Conservation (phyloP, 257 asterid species). For the Nicotiana benthamiana region DNA sequence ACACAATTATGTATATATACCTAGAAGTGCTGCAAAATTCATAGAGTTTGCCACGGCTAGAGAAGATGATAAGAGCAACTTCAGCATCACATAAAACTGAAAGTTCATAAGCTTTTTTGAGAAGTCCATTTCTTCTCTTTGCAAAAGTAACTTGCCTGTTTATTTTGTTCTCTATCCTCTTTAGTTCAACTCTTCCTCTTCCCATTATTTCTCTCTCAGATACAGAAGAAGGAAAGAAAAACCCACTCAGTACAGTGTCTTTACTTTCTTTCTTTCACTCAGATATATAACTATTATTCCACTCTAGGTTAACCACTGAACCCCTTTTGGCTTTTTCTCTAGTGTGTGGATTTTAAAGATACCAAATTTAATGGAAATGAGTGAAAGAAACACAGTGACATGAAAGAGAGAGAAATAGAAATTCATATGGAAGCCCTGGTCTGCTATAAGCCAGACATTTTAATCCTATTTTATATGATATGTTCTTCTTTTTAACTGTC, state of each 20-base stretch:
- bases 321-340: conserved; percentile 4
- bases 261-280: conserved; percentile 1
- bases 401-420: background rate
- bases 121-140: conserved; percentile 31
- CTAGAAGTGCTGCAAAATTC: conserved; percentile 28
- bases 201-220: conserved; percentile 3
- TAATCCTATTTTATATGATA: no score
- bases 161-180: conserved; percentile 33
- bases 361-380: conserved; percentile 8
- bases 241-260: no score
- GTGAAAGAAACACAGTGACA: background rate
- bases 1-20: background rate
- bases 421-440: conserved; percentile 8
- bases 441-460: no score
- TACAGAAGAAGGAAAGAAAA: background rate
- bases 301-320: conserved; percentile 8
- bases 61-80: conserved; percentile 30
- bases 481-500: no score
- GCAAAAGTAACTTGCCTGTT: conserved; percentile 32
- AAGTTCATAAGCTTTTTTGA: conserved; percentile 27
- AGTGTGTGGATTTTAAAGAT: background rate
- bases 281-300: background rate
- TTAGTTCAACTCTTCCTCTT: conserved; percentile 15
- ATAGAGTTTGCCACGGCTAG: conserved; percentile 27
- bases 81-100: conserved; percentile 32